A percentile compares a stretch with the other conserved stretches of the same genome.
Evolutionary conservation across 2,329 filamentous ascomycete species (phyloP).

Genomic region (Botrytis pseudocinerea): DNA sequence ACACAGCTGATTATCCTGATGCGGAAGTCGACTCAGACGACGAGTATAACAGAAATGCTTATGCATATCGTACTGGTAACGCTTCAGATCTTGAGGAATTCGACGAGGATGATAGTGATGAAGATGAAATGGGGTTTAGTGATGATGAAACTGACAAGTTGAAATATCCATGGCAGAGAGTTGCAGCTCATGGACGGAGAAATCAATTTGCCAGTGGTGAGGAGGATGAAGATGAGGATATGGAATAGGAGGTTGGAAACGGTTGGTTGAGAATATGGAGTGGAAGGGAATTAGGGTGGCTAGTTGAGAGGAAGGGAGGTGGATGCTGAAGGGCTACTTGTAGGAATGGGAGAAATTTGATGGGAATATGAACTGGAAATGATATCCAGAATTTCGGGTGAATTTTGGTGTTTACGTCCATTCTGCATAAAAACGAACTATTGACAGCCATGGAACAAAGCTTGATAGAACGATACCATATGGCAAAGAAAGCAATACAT

Average conservation of each 20-base stretch:
- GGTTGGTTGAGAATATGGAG: not conserved
- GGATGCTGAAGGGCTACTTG: not conserved
- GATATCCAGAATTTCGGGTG: not conserved
- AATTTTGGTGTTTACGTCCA: not conserved
- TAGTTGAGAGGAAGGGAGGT: too few relatives aligned
- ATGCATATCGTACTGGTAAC: conserved; percentile 51
- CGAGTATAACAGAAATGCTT: conserved; percentile 58
- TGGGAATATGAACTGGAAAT: not conserved
- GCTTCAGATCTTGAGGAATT: conserved; percentile 40
- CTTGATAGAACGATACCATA: not conserved
- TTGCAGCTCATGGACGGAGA: not conserved
- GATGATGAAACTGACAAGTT: conserved; percentile 35
- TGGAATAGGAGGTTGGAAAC: not conserved
- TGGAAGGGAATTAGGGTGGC: too few relatives aligned
- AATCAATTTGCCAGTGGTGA: not conserved
- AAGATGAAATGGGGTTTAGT: conserved; percentile 34
- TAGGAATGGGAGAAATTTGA: not conserved
- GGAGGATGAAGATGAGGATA: conserved; percentile 9
- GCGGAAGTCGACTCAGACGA: conserved; percentile 75
- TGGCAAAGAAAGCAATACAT: not conserved
- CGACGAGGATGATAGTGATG: conserved; percentile 32
- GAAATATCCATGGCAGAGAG: conserved; percentile 37
- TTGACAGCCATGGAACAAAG: not conserved
- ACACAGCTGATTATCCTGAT: conserved; percentile 77
- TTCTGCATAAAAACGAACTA: not conserved